Evolutionary conservation across 2,329 filamentous ascomycete species (phyloP).

Genomic region (Septoria linicola): DNA sequence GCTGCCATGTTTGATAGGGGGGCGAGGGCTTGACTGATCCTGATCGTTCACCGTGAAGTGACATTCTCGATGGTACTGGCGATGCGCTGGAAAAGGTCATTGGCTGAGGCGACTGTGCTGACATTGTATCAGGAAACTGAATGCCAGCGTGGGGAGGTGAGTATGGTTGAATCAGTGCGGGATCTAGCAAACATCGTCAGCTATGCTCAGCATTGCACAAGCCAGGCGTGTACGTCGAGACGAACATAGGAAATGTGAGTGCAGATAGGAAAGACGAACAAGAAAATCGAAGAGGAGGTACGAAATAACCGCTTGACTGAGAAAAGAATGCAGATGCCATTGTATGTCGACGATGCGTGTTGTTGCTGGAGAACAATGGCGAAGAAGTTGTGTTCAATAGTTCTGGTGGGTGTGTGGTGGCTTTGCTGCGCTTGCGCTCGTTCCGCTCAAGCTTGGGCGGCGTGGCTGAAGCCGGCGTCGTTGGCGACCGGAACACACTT

Average conservation of each 20-base stretch:
- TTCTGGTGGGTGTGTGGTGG: conserved; percentile 8
- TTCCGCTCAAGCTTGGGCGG: conserved; percentile 31
- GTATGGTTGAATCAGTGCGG: conserved; percentile 58
- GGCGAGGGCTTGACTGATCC: conserved; percentile 48
- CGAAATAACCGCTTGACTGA: conserved; percentile 39
- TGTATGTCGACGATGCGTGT: background rate
- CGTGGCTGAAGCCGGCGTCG: conserved; percentile 31
- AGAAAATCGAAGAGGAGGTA: conserved; percentile 41
- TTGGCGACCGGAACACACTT: conserved; percentile 31
- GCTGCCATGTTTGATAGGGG: conserved; percentile 59
- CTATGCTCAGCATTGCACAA: conserved; percentile 3
- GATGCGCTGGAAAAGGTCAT: conserved; percentile 55
- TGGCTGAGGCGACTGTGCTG: conserved; percentile 41
- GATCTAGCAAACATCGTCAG: conserved; percentile 46
- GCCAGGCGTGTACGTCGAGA: conserved; percentile 12
- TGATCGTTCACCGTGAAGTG: conserved; percentile 44
- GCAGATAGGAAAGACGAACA: conserved; percentile 40
- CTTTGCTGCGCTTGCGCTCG: conserved; percentile 20
- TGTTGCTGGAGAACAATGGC: conserved; percentile 23
- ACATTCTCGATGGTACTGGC: conserved; percentile 61
- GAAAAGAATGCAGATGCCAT: conserved; percentile 36
- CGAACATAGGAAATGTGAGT: conserved; percentile 22
- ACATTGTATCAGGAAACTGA: conserved; percentile 43
- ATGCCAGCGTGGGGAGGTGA: conserved; percentile 43
- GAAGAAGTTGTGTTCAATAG: conserved; percentile 1